phyloP scores from a whole-genome alignment of 208 protist species.

The Acanthamoeba healyi region DNA sequence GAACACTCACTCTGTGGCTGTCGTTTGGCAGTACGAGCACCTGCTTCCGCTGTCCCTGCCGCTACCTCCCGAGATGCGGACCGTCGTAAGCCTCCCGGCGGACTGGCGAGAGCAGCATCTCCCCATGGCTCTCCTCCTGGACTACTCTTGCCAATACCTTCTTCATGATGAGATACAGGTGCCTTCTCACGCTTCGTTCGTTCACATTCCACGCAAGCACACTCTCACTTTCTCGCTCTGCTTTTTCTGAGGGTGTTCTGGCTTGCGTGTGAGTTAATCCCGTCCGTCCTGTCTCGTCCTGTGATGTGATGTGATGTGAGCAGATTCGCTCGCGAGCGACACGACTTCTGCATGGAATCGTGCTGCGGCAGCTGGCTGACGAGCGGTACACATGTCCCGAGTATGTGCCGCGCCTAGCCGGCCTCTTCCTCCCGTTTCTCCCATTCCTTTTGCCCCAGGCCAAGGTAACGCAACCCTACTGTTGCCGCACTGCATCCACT shows the following conservation, averaged over 20 bases:
- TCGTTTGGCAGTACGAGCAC: neutral
- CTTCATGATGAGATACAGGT: conserved; percentile 3
- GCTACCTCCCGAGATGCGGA: neutral
- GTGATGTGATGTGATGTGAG: neutral
- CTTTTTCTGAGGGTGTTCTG: too few species aligned
- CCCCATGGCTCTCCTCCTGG: conserved; percentile 5
- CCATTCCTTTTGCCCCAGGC: neutral
- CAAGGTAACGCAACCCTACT: too few species aligned
- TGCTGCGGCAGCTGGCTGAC: neutral
- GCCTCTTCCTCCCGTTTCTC: neutral
- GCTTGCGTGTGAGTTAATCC: too few species aligned
- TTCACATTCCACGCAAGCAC: too few species aligned
- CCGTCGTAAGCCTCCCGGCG: neutral
- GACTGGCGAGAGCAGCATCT: conserved; percentile 7
- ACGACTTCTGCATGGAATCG: neutral
- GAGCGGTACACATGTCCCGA: neutral
- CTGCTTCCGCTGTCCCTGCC: conserved; percentile 1
- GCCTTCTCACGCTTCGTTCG: neutral
- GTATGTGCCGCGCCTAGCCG: neutral
- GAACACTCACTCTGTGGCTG: neutral
- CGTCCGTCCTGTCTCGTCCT: too few species aligned
- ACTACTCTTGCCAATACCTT: neutral
- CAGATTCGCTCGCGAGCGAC: neutral
- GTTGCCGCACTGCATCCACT: too few species aligned
- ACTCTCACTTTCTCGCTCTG: too few species aligned